phyloP scores from a whole-genome alignment of 805 yeast species.

The Zygoascus ofunaensis region DNA sequence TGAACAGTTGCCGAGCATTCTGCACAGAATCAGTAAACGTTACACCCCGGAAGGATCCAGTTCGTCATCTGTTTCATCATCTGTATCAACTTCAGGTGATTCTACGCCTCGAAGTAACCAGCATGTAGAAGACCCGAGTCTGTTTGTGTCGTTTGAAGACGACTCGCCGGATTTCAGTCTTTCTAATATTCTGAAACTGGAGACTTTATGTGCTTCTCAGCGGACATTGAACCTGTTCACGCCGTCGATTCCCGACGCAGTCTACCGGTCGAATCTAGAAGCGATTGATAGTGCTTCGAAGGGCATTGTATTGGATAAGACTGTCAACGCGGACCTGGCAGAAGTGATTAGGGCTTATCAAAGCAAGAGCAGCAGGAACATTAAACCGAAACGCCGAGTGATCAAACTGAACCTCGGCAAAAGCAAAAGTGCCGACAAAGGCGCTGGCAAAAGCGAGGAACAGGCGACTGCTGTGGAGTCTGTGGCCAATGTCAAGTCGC shows the following conservation, averaged over 20 bases:
- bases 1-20: slow-evolving; percentile 72
- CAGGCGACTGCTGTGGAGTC: too few species aligned
- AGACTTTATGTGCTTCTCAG: slow-evolving; percentile 62
- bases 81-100: slow-evolving; percentile 5
- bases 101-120: slow-evolving; percentile 20
- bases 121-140: slow-evolving; percentile 27
- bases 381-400: slow-evolving; percentile 26
- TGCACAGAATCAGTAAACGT: slow-evolving; percentile 64
- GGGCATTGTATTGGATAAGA: not conserved
- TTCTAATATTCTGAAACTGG: slow-evolving; percentile 56
- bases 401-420: slow-evolving; percentile 15
- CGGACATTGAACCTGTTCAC: slow-evolving; percentile 70
- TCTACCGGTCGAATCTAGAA: slow-evolving; percentile 45
- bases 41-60: slow-evolving; percentile 39
- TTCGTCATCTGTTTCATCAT: slow-evolving; percentile 12
- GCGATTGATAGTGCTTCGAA: slow-evolving; percentile 17
- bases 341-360: slow-evolving; percentile 13
- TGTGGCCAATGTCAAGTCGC: too few species aligned
- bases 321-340: slow-evolving; percentile 11
- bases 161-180: slow-evolving; percentile 56
- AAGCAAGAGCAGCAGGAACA: slow-evolving; percentile 1
- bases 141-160: slow-evolving; percentile 43
- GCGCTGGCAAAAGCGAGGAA: not conserved
- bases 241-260: slow-evolving; percentile 47
- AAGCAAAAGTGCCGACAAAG: not conserved